Base-by-base conservation (phyloP, 441 rosid species). In the Adansonia rubrostipa region DNA sequence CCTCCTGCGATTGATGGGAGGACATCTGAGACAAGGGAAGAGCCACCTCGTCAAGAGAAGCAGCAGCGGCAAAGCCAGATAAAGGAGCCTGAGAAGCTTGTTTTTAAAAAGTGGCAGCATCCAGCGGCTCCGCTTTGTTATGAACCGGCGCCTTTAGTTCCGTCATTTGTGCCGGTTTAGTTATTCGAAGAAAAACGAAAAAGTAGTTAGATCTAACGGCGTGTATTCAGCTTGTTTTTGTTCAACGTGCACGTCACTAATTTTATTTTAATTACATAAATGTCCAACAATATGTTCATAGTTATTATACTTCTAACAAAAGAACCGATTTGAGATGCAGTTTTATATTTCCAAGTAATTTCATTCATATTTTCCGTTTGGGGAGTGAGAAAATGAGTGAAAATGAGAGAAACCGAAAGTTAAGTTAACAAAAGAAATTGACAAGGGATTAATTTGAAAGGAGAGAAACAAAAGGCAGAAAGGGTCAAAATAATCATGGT, bases 41-140 rank as follows among this genome's bases (percentile, higher is more conserved):
- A 85, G 60, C 61, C 80, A 60, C 78, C 82, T 47, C 79, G 81
- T 5, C 76, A 79, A 58, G 75, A 80, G 63, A 71, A 78, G 65
- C 82, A 70, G 0, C 76, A 11, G 67, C 77, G 56, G 58, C 54
- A 53, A 5, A 67, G 8, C 44, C 79, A 67, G 28, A 69, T 22
- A 1, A n/a, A 64, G 9, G 86, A 84, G 78, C 70, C 74, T 19
- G 89, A 85, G 82, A 87, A 86, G 76, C 78, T 75, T 72, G 92
- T 82, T 47, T 88, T 86, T 78, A 86, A 89, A 85, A 90, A 83
- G 75, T 93, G 99, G 99, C 92, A 92, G 80, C 99, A 96, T 77
- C 98, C 99, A 8, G 97, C 99, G 42, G 92, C 92, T 44, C 96
- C 99, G 22, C 86, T 93, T 70, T 85, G 84, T 74, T 87, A 83